Conservation (phyloP, 495 filamentous ascomycete genomes). For the Aspergillus carlsbadensis region DNA sequence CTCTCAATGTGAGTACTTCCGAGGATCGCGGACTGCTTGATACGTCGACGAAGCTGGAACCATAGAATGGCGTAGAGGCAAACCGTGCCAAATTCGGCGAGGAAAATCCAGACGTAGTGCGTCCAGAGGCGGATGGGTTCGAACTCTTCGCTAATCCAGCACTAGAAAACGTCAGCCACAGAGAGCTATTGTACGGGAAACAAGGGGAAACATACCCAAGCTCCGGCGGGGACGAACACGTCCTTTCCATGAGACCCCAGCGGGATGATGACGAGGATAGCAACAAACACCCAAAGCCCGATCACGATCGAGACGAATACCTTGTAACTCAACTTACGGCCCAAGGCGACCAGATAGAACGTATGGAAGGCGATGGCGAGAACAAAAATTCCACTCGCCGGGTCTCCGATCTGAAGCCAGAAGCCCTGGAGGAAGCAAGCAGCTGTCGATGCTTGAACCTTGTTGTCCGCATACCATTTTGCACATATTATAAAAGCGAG, state of each 20-base stretch:
- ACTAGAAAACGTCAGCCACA: slow-evolving; percentile 40
- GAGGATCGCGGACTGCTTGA: slow-evolving; percentile 40
- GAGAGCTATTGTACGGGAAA: neutral
- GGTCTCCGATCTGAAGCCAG: slow-evolving; percentile 69
- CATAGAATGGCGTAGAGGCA: slow-evolving; percentile 65
- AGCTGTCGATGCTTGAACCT: slow-evolving; percentile 53
- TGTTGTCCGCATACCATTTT: slow-evolving; percentile 55
- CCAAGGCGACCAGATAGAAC: slow-evolving; percentile 61
- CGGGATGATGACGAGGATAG: slow-evolving; percentile 55
- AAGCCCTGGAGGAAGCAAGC: slow-evolving; percentile 71
- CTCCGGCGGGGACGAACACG: slow-evolving; percentile 60
- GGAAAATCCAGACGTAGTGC: slow-evolving; percentile 80
- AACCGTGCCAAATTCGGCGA: slow-evolving; percentile 63
- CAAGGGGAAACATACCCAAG: slow-evolving; percentile 49
- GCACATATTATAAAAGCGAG: slow-evolving; percentile 66
- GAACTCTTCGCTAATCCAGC: slow-evolving; percentile 67
- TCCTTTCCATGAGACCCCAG: slow-evolving; percentile 51
- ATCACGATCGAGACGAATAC: slow-evolving; percentile 51
- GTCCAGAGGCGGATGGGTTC: slow-evolving; percentile 63
- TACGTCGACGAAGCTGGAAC: slow-evolving; percentile 52
- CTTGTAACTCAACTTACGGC: slow-evolving; percentile 54
- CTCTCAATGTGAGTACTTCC: slow-evolving; percentile 39
- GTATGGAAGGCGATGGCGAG: slow-evolving; percentile 69
- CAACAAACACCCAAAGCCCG: slow-evolving; percentile 59
- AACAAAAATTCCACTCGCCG: slow-evolving; percentile 69